Percentiles rank a stretch among this genome's conserved stretches.
These are phyloP conservation scores for Geotrichum klebahnii DNA, from an alignment of 1,139 yeast species.

Conservation along the genomic window DNA sequence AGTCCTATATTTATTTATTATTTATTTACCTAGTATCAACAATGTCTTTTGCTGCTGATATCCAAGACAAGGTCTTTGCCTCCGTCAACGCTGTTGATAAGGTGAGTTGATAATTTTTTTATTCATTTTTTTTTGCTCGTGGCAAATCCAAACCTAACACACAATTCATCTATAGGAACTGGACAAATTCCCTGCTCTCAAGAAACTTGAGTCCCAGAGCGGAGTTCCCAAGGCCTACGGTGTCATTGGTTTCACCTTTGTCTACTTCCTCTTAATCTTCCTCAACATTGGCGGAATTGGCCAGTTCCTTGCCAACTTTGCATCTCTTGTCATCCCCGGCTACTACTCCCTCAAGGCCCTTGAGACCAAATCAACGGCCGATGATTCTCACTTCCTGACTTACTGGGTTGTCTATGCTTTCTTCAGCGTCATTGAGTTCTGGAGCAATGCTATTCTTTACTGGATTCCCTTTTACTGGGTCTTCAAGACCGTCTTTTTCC, in stretches of 20 bases:
- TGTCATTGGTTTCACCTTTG: constrained; percentile 57
- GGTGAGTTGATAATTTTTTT: no score
- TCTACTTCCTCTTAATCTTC: constrained; percentile 73
- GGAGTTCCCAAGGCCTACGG: constrained; percentile 82
- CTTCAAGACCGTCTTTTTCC: constrained; percentile 80
- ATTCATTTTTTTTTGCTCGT: background rate
- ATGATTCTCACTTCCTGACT: constrained; percentile 82
- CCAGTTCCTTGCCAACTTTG: constrained; percentile 84
- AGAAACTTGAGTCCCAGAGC: constrained; percentile 38
- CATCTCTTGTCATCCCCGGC: constrained; percentile 87
- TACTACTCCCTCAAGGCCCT: constrained; percentile 83
- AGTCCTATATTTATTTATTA: background rate
- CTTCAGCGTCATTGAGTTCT: constrained; percentile 86
- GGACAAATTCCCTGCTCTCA: constrained; percentile 36
- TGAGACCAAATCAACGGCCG: constrained; percentile 61
- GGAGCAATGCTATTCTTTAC: constrained; percentile 88
- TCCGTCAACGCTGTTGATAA: constrained; percentile 32
- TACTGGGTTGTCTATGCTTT: constrained; percentile 97
- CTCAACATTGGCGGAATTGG: constrained; percentile 88
- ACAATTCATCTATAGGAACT: constrained; percentile 32
- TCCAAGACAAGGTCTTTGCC: constrained; percentile 34
- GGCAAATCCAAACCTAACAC: background rate
- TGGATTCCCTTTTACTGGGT: constrained; percentile 97
- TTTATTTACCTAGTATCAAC: background rate
- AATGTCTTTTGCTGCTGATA: constrained; percentile 23